Percentiles rank a stretch among this genome's conserved stretches.
Conservation (phyloP, 352 stramenopile genomes). For the Phytophthora hybrid region DNA sequence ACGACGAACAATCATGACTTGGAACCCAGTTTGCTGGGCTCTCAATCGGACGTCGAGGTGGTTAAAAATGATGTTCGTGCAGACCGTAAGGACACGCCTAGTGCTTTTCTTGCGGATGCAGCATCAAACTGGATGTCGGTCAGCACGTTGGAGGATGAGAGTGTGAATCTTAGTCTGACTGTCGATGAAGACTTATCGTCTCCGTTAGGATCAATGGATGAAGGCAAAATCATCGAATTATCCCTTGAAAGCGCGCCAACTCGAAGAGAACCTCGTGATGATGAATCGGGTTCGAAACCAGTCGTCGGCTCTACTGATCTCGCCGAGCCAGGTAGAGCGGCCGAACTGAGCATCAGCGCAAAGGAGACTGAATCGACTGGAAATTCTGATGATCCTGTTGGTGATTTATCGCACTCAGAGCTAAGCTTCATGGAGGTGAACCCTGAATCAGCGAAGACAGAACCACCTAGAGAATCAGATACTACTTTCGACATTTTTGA, state of each 20-base stretch:
- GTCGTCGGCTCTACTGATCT: not conserved
- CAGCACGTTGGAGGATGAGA: slow-evolving; percentile 14
- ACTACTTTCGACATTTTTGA: slow-evolving; percentile 44
- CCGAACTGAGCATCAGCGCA: not conserved
- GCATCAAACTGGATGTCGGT: slow-evolving; percentile 42
- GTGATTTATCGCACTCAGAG: not conserved
- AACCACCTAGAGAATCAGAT: slow-evolving; percentile 9
- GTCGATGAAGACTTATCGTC: slow-evolving; percentile 19
- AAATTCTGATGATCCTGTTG: not conserved
- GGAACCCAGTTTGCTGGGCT: slow-evolving; percentile 3
- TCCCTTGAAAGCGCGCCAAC: not conserved
- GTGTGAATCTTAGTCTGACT: slow-evolving; percentile 13
- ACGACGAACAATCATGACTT: slow-evolving; percentile 10
- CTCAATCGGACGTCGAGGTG: slow-evolving; percentile 8
- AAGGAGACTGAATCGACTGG: not conserved
- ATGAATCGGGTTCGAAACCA: not conserved
- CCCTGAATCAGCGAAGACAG: not conserved
- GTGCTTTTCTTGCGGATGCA: slow-evolving; percentile 22
- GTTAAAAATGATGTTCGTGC: not conserved
- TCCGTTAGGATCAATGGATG: slow-evolving; percentile 1
- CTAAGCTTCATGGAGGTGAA: not conserved
- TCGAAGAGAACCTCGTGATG: not conserved
- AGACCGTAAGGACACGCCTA: not conserved
- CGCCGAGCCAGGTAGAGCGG: not conserved
- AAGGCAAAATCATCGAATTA: not conserved